Percentiles rank a stretch among this genome's conserved stretches.
These are phyloP conservation scores for Tagetes erecta DNA, from an alignment of 129 eudicot genomes.

Conservation along the genomic window DNA sequence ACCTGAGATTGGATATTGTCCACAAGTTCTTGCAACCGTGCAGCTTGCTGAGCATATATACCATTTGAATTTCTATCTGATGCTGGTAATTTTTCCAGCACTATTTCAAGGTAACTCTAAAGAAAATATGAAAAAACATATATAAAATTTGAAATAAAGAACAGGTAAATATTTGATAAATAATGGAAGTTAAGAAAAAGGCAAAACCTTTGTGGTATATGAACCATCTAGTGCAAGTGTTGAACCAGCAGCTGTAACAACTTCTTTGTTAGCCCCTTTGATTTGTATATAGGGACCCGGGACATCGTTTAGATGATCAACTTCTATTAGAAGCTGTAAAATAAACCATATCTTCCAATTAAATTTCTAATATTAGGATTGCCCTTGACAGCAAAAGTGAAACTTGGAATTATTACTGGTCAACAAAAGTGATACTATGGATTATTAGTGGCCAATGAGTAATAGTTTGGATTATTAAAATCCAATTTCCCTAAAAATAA, in stretches of 20 bases:
- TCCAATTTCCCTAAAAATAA: too few relatives aligned
- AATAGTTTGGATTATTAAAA: too few relatives aligned
- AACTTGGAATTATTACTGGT: too few relatives aligned
- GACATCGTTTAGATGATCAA: constrained; percentile 86
- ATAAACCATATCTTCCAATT: constrained; percentile 6
- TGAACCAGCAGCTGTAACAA: constrained; percentile 83
- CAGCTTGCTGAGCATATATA: constrained; percentile 79
- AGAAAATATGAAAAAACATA: neutral
- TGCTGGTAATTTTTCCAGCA: constrained; percentile 81
- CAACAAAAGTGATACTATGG: too few relatives aligned
- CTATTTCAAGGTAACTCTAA: constrained; percentile 90
- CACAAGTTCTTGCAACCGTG: constrained; percentile 92
- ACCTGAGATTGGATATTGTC: constrained; percentile 93
- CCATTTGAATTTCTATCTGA: constrained; percentile 74
- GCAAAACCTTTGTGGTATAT: constrained; percentile 85
- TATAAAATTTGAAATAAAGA: neutral
- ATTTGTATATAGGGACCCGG: constrained; percentile 87
- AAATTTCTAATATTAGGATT: neutral
- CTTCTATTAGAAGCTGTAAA: constrained; percentile 87
- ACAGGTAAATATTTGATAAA: neutral
- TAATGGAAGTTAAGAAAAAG: neutral
- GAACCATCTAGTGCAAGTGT: constrained; percentile 83
- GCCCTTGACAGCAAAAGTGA: neutral
- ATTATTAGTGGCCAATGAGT: too few relatives aligned
- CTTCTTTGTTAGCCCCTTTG: constrained; percentile 81